phyloP scores from a whole-genome alignment of 169 alveolate species.

The Cryptosporidium canis region DNA sequence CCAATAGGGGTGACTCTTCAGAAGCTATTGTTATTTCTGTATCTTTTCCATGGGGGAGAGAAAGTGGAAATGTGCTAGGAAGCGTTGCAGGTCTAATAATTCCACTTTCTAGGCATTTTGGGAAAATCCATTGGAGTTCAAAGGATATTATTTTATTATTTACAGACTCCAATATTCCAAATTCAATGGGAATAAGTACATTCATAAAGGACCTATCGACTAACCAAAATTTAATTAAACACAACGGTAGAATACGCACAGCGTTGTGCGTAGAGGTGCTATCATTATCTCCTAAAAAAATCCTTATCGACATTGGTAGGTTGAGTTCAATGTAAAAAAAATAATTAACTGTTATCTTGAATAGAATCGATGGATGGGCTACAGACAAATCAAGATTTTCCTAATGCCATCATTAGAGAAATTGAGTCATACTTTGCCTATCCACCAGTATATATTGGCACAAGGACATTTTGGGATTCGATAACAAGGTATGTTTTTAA shows the following conservation, averaged over 20 bases:
- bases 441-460: constrained; percentile 29
- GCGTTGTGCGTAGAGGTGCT: constrained; percentile 32
- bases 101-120: constrained; percentile 27
- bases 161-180: constrained; percentile 37
- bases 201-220: constrained; percentile 34
- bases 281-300: constrained; percentile 39
- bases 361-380: constrained; percentile 62
- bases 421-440: constrained; percentile 7
- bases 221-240: background rate
- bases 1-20: constrained; percentile 53
- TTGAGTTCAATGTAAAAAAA: background rate
- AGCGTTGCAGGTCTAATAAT: constrained; percentile 26
- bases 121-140: constrained; percentile 37
- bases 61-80: constrained; percentile 7
- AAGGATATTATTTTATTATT: constrained; percentile 32
- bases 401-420: constrained; percentile 35
- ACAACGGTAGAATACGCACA: constrained; percentile 37
- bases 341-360: background rate
- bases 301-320: constrained; percentile 60
- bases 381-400: constrained; percentile 43
- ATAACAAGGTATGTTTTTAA: constrained; percentile 26
- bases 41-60: constrained; percentile 38
- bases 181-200: constrained; percentile 25
- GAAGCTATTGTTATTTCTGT: constrained; percentile 22
- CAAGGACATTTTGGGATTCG: constrained; percentile 60